phyloP scores from a whole-genome alignment of 306 rosid genomes.

The Gynostemma pentaphyllum region DNA sequence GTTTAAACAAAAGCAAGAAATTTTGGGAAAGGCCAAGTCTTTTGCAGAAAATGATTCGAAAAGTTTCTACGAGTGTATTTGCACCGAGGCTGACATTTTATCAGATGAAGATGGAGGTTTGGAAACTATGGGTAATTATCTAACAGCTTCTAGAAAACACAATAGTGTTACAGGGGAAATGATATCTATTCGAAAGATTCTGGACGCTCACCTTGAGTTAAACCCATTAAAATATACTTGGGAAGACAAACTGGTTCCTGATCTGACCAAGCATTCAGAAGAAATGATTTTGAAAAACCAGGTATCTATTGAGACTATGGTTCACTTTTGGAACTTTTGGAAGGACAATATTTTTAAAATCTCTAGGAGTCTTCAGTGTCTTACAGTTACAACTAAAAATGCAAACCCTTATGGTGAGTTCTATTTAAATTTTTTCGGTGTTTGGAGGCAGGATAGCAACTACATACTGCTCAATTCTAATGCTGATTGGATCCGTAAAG shows the following conservation, averaged over 20 bases:
- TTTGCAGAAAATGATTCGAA: slow-evolving; percentile 29
- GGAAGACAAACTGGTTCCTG: slow-evolving; percentile 24
- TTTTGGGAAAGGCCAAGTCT: slow-evolving; percentile 36
- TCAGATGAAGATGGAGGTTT: slow-evolving; percentile 15
- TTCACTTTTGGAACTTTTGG: slow-evolving; percentile 63
- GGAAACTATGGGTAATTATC: slow-evolving; percentile 13
- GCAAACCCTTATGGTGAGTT: slow-evolving; percentile 25
- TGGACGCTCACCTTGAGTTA: slow-evolving; percentile 39
- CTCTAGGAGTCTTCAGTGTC: slow-evolving; percentile 22
- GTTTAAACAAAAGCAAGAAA: slow-evolving; percentile 31
- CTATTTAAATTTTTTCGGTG: slow-evolving; percentile 47
- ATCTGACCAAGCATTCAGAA: slow-evolving; percentile 19
- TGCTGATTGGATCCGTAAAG: slow-evolving; percentile 43
- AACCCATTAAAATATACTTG: slow-evolving; percentile 23
- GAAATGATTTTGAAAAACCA: slow-evolving; percentile 17
- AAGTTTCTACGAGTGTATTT: slow-evolving; percentile 23
- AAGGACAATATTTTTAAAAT: slow-evolving; percentile 30
- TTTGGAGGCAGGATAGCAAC: slow-evolving; percentile 21
- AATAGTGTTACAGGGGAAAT: slow-evolving; percentile 38
- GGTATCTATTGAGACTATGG: slow-evolving; percentile 40
- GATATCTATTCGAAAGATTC: slow-evolving; percentile 37
- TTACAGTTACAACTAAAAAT: slow-evolving; percentile 23
- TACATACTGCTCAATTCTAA: slow-evolving; percentile 36
- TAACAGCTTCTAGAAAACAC: slow-evolving; percentile 25
- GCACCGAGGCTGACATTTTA: slow-evolving; percentile 38